Evolutionary conservation across 208 protist species (phyloP).

Genomic region (Pavlovales sp.): DNA sequence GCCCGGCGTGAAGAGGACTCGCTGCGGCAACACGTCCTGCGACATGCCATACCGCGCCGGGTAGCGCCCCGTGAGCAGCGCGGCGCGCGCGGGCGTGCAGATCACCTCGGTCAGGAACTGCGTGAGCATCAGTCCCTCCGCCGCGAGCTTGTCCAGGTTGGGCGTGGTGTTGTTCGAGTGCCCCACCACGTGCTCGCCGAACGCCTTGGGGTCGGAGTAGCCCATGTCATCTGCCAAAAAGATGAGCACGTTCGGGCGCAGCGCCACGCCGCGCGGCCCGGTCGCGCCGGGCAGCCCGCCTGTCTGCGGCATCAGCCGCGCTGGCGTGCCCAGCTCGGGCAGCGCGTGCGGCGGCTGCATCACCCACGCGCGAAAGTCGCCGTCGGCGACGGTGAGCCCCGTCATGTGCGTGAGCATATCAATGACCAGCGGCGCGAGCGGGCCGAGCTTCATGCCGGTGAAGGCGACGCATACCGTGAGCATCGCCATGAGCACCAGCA

Average conservation of each 20-base stretch:
- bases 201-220: not conserved
- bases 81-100: not conserved
- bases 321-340: too few species aligned
- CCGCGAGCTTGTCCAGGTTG: not conserved
- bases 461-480: not conserved
- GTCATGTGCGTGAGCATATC: not conserved
- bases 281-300: too few species aligned
- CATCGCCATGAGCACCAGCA: not conserved
- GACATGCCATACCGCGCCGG: not conserved
- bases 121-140: not conserved
- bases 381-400: not conserved
- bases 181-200: not conserved
- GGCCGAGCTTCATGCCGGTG: not conserved
- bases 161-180: not conserved
- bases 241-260: conserved; percentile 10
- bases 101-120: not conserved
- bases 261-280: not conserved
- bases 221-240: not conserved
- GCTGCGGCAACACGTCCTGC: not conserved
- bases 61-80: conserved; percentile 2
- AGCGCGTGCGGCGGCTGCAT: not conserved
- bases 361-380: not conserved
- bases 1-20: not conserved
- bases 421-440: not conserved
- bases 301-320: not conserved